Base-by-base conservation (phyloP, 306 rosid genomes). In the Prunus campanulata region DNA sequence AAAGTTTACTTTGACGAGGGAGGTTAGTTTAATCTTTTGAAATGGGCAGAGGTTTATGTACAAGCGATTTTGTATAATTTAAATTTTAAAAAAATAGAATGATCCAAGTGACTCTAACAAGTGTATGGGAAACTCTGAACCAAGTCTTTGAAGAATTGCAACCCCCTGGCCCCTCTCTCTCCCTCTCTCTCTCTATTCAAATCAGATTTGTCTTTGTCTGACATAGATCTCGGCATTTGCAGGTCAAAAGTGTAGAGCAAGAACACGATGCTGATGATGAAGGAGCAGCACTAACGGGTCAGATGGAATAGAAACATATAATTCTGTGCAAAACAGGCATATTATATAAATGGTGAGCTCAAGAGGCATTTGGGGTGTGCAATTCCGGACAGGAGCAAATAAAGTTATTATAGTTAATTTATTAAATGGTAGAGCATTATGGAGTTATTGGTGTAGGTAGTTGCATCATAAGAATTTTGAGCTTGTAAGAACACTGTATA, bases 221-320 rank as follows among this genome's bases (percentile, higher is more conserved):
- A 57, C 71, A 66, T 71, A 22, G 22, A 22, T 66, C 8, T 44
- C 44, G 77, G 50, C 74, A 68, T 79, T 66, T 85, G 66, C 89
- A 95, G 98, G 97, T 95, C 71, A 95, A 92, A 88, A 85, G 89
- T 25, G 98, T 95, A 52, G 97, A 92, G 84, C 89, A 95, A 87
- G 97, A 92, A 82, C 15, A 87, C 39, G 98, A 95, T 78, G 84
- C 76, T 3, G 97, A 90, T 64, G 91, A 87, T 16, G 96, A 86
- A 82, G 90, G 81, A 64, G 90, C 87, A 78, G 76, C 83, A 24
- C 55, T 85, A 70, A 77, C 85, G 67, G 87, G 91, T 64, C 86
- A 86, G 62, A 49, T 79, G 75, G 89, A 86, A 82, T 92, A 90
- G 87, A 27, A 67, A 29, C 79, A 39, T 19, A 1, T 16, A 12